Conservation (phyloP, 495 filamentous ascomycete species). For the Aspergillus funiculosus region DNA sequence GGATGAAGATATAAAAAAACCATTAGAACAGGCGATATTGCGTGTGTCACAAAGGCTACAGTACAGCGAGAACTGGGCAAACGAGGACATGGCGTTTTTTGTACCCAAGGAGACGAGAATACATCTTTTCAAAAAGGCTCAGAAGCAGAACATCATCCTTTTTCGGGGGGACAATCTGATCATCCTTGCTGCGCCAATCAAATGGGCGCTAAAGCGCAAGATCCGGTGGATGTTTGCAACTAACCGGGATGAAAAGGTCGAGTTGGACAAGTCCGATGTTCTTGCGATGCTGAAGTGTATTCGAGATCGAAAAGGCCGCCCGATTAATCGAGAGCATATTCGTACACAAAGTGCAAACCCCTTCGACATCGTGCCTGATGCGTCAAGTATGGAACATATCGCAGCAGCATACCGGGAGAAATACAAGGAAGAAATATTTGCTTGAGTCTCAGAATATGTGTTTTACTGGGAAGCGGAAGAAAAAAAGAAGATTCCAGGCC, state of each 20-base stretch:
- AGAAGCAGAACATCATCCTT: conserved; percentile 12
- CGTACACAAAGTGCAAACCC: conserved; percentile 11
- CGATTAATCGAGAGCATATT: conserved; percentile 5
- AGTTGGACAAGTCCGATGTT: conserved; percentile 11
- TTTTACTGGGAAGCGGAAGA: too few relatives aligned
- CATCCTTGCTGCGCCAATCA: conserved; percentile 11
- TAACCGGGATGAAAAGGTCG: conserved; percentile 1
- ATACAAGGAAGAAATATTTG: conserved; percentile 14
- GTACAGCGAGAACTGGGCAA: conserved; percentile 9
- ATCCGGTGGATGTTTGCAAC: conserved; percentile 11
- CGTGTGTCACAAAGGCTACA: conserved; percentile 9
- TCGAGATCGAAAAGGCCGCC: conserved; percentile 8
- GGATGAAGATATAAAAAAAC: conserved; percentile 13
- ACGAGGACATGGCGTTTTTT: conserved; percentile 9
- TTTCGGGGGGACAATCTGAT: conserved; percentile 10
- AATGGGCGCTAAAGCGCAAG: conserved; percentile 14
- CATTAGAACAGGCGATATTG: conserved; percentile 9
- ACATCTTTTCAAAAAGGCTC: conserved; percentile 12
- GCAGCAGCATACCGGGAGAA: conserved; percentile 12
- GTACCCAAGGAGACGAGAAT: conserved; percentile 12
- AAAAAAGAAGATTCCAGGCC: background rate
- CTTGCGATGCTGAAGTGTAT: conserved; percentile 12
- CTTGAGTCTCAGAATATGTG: background rate
- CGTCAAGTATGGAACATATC: conserved; percentile 11
- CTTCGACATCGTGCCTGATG: conserved; percentile 9